A percentile compares a stretch with the other conserved stretches of the same genome.
Conservation (phyloP, 2,329 filamentous ascomycete species). For the Arthroderma sp. region DNA sequence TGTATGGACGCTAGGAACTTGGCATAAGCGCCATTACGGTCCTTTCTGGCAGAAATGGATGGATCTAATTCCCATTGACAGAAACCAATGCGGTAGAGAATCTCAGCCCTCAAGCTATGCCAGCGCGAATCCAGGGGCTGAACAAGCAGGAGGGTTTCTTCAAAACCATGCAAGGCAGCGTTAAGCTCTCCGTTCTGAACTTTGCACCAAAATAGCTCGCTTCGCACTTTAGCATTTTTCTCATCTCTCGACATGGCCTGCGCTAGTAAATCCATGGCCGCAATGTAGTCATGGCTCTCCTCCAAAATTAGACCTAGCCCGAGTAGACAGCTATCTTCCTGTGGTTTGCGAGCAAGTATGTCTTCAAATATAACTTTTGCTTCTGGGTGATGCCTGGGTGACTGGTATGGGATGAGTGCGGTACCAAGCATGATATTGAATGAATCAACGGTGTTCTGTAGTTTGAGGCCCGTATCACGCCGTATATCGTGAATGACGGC, state of each 20-base stretch:
- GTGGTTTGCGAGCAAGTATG: slow-evolving; percentile 62
- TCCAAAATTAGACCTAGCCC: slow-evolving; percentile 85
- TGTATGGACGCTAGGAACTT: slow-evolving; percentile 75
- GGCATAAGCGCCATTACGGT: slow-evolving; percentile 68
- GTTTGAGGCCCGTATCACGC: slow-evolving; percentile 53
- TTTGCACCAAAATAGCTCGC: slow-evolving; percentile 86
- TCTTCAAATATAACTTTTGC: slow-evolving; percentile 75
- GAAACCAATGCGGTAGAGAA: slow-evolving; percentile 72
- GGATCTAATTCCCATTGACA: slow-evolving; percentile 78
- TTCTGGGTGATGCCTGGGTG: slow-evolving; percentile 78
- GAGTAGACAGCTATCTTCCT: slow-evolving; percentile 69
- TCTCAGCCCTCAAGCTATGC: slow-evolving; percentile 67
- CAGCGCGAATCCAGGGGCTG: slow-evolving; percentile 48
- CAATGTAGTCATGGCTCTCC: slow-evolving; percentile 76
- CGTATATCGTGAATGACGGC: slow-evolving; percentile 49
- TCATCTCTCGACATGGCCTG: slow-evolving; percentile 63
- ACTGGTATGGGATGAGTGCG: slow-evolving; percentile 80
- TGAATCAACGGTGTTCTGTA: slow-evolving; percentile 60
- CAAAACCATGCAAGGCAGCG: slow-evolving; percentile 55
- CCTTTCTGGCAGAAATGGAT: slow-evolving; percentile 61
- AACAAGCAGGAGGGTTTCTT: slow-evolving; percentile 55
- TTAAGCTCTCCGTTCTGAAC: slow-evolving; percentile 67
- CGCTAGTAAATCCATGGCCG: slow-evolving; percentile 68
- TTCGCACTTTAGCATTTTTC: slow-evolving; percentile 63
- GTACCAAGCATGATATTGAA: slow-evolving; percentile 69